Conservation (phyloP, 2,329 filamentous ascomycete genomes). For the Ophiostoma triangulosporum region DNA sequence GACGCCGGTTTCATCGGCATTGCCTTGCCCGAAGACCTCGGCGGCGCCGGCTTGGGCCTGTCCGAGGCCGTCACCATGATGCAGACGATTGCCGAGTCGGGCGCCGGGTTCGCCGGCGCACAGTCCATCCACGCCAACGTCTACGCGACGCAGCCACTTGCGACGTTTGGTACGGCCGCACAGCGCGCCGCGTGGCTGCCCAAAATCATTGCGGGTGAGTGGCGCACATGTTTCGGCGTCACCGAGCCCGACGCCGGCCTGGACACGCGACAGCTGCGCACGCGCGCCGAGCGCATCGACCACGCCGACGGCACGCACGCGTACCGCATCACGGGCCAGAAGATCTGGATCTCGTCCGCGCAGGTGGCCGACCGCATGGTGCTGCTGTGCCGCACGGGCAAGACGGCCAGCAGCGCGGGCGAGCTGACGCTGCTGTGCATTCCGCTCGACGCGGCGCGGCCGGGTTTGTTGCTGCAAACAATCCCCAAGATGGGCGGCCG, state of each 20-base stretch:
- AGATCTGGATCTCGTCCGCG: conserved; percentile 82
- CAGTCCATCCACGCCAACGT: conserved; percentile 53
- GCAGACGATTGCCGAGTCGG: conserved; percentile 61
- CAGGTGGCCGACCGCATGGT: conserved; percentile 78
- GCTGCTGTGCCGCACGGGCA: conserved; percentile 54
- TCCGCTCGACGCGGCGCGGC: conserved; percentile 48
- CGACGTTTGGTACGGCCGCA: conserved; percentile 53
- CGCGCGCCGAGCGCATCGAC: conserved; percentile 39
- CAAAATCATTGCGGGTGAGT: conserved; percentile 57
- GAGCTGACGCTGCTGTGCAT: conserved; percentile 70
- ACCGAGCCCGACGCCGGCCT: conserved; percentile 75
- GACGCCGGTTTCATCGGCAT: conserved; percentile 72
- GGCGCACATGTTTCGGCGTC: conserved; percentile 67
- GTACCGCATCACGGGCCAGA: conserved; percentile 54
- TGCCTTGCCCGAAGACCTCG: conserved; percentile 59
- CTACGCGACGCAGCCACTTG: conserved; percentile 63
- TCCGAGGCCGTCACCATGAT: conserved; percentile 80
- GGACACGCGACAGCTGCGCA: conserved; percentile 59
- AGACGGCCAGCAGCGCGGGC: conserved; percentile 27
- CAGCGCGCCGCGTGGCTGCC: conserved; percentile 54
- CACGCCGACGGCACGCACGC: conserved; percentile 29
- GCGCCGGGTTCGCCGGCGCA: conserved; percentile 63
- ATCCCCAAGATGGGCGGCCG: conserved; percentile 81
- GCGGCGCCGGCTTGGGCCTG: conserved; percentile 63
- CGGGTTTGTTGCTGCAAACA: conserved; percentile 50